Evolutionary conservation across 2,329 filamentous ascomycete genomes (phyloP).

Genomic region (Alternaria brassicicola): DNA sequence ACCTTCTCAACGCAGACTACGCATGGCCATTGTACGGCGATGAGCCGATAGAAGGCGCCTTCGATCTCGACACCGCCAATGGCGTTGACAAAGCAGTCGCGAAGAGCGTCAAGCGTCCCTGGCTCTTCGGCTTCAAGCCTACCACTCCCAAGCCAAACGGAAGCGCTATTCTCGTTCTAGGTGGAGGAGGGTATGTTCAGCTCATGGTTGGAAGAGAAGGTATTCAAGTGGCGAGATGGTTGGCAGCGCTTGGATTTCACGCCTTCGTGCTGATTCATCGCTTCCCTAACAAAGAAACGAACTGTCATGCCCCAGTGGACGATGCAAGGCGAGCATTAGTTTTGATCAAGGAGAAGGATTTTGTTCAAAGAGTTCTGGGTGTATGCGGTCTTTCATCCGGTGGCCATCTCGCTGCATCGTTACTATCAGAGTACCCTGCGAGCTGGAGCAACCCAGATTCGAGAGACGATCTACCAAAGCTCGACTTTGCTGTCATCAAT

Average conservation of each 20-base stretch:
- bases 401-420: constrained; percentile 25
- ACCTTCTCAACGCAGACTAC: constrained; percentile 4
- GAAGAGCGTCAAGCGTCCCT: constrained; percentile 19
- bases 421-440: constrained; percentile 20
- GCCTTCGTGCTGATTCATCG: constrained; percentile 28
- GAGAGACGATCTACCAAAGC: background rate
- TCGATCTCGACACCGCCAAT: constrained; percentile 1
- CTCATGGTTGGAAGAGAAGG: constrained; percentile 31
- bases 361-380: background rate
- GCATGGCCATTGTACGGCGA: constrained; percentile 15
- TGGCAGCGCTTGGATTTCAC: constrained; percentile 20
- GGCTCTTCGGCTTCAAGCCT: constrained; percentile 23
- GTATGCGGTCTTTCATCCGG: constrained; percentile 28
- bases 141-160: background rate
- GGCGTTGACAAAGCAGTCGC: constrained; percentile 19
- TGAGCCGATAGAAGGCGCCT: constrained; percentile 17
- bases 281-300: constrained; percentile 20
- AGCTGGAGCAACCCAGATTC: background rate
- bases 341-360: constrained; percentile 12
- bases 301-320: constrained; percentile 22
- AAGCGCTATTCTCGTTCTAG: constrained; percentile 16
- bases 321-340: constrained; percentile 19
- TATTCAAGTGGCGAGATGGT: constrained; percentile 24
- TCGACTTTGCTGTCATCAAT: constrained; percentile 25
- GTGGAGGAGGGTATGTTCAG: constrained; percentile 26